These are phyloP conservation scores for Amanita subjunquillea DNA, from an alignment of 768 basidiomycete genomes.

Conservation along the genomic window DNA sequence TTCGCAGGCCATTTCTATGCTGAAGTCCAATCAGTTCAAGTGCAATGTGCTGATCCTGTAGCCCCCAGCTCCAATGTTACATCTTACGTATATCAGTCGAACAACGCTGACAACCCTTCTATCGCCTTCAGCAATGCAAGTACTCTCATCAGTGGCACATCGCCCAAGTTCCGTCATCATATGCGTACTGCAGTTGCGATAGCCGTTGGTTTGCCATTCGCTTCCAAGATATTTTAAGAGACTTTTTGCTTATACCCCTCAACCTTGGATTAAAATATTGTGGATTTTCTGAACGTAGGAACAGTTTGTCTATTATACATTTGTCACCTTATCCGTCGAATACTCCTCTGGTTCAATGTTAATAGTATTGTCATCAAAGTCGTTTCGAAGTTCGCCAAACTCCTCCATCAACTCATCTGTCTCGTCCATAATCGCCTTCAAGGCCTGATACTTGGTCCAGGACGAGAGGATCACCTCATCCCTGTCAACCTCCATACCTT, in stretches of 20 bases:
- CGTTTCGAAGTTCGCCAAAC: slow-evolving; percentile 30
- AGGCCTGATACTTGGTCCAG: slow-evolving; percentile 46
- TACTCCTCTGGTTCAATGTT: not conserved
- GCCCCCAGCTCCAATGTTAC: slow-evolving; percentile 35
- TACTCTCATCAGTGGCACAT: slow-evolving; percentile 40
- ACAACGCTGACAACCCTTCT: slow-evolving; percentile 40
- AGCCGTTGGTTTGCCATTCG: slow-evolving; percentile 14
- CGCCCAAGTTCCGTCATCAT: slow-evolving; percentile 4
- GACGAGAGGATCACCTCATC: slow-evolving; percentile 27
- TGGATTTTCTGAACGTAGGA: not conserved
- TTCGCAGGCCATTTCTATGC: slow-evolving; percentile 59
- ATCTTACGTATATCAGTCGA: slow-evolving; percentile 55
- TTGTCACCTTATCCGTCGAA: not conserved
- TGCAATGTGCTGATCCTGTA: slow-evolving; percentile 50
- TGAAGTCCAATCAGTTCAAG: slow-evolving; percentile 46
- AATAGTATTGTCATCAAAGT: slow-evolving; percentile 12
- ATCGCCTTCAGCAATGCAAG: slow-evolving; percentile 51
- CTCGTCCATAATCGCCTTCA: slow-evolving; percentile 43
- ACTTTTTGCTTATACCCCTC: not conserved
- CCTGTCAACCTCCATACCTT: slow-evolving; percentile 19
- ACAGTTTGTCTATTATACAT: not conserved
- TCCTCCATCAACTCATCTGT: slow-evolving; percentile 49
- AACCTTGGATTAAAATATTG: too few relatives aligned
- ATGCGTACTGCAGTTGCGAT: slow-evolving; percentile 14
- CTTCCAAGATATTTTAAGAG: slow-evolving; percentile 10